Evolutionary conservation across 2,329 filamentous ascomycete genomes (phyloP).

Genomic region (Sporothrix brasiliensis): DNA sequence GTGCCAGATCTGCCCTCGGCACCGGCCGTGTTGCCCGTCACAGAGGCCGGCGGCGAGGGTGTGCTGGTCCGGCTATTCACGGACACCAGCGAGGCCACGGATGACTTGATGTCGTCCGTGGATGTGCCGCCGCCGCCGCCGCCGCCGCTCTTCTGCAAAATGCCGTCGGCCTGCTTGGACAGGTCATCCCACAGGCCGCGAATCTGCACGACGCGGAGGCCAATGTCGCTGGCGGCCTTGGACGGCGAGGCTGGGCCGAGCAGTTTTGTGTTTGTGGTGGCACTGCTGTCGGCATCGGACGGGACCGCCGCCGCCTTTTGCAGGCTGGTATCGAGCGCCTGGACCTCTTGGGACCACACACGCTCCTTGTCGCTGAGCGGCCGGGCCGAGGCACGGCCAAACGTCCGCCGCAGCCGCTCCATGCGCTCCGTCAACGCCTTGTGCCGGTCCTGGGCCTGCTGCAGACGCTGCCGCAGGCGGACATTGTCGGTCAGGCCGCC

Average conservation of each 20-base stretch:
- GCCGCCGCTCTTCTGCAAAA: conserved; percentile 41
- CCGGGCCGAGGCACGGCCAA: conserved; percentile 52
- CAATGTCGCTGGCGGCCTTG: conserved; percentile 49
- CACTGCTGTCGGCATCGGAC: not conserved
- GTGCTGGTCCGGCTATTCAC: conserved; percentile 35
- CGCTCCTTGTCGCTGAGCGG: conserved; percentile 66
- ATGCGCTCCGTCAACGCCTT: conserved; percentile 60
- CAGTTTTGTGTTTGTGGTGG: conserved; percentile 39
- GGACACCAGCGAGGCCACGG: conserved; percentile 27
- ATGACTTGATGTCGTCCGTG: conserved; percentile 31
- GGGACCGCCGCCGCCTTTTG: conserved; percentile 24
- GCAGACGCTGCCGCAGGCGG: conserved; percentile 62
- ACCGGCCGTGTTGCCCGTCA: not conserved
- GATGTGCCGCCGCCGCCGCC: not conserved
- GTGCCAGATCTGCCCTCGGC: not conserved
- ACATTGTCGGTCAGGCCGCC: conserved; percentile 55
- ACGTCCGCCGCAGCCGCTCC: conserved; percentile 58
- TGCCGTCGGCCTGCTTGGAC: conserved; percentile 53
- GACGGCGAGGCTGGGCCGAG: conserved; percentile 40
- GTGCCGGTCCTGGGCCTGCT: conserved; percentile 59
- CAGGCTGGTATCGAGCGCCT: conserved; percentile 48
- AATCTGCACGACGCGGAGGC: conserved; percentile 62
- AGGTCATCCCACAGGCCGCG: conserved; percentile 58
- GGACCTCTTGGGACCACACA: conserved; percentile 53
- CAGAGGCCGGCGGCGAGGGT: conserved; percentile 37